phyloP scores from a whole-genome alignment of 2,329 filamentous ascomycete genomes.

The Hypoxylon sp. region DNA sequence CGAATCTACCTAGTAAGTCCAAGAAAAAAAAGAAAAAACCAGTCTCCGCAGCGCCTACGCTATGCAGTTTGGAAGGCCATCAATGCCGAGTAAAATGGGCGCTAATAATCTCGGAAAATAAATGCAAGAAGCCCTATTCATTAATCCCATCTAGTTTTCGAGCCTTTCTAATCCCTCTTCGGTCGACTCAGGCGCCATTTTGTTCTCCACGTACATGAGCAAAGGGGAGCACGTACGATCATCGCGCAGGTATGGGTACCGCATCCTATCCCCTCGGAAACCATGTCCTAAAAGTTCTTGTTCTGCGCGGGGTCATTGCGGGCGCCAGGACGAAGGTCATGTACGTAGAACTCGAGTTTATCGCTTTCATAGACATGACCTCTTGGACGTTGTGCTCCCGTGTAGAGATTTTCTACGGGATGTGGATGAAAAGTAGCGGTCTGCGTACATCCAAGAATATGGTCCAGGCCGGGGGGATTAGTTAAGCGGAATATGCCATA shows the following conservation, averaged over 20 bases:
- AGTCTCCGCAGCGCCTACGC: conserved; percentile 40
- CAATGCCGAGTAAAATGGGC: conserved; percentile 19
- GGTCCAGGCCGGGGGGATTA: conserved; percentile 88
- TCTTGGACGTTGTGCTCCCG: conserved; percentile 75
- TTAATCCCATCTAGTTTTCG: conserved; percentile 21
- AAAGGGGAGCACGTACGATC: conserved; percentile 28
- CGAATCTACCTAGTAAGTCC: conserved; percentile 12
- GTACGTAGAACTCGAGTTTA: conserved; percentile 72
- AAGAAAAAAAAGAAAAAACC: conserved; percentile 19
- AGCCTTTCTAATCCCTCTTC: conserved; percentile 2
- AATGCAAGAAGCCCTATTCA: neutral
- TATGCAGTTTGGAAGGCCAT: conserved; percentile 38
- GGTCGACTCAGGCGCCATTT: conserved; percentile 8
- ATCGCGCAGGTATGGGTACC: conserved; percentile 32
- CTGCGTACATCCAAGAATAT: conserved; percentile 85
- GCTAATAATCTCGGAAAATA: conserved; percentile 1
- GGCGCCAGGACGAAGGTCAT: conserved; percentile 65
- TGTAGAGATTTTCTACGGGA: conserved; percentile 78
- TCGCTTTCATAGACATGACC: conserved; percentile 80
- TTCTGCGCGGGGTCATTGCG: conserved; percentile 45
- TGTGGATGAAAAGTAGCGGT: conserved; percentile 88
- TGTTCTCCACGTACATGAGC: conserved; percentile 20
- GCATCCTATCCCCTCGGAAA: conserved; percentile 47
- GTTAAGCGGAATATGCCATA: conserved; percentile 95
- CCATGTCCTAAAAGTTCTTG: conserved; percentile 51